These are phyloP conservation scores for Ogataea allantospora DNA, from an alignment of 805 yeast species.

Conservation along the genomic window DNA sequence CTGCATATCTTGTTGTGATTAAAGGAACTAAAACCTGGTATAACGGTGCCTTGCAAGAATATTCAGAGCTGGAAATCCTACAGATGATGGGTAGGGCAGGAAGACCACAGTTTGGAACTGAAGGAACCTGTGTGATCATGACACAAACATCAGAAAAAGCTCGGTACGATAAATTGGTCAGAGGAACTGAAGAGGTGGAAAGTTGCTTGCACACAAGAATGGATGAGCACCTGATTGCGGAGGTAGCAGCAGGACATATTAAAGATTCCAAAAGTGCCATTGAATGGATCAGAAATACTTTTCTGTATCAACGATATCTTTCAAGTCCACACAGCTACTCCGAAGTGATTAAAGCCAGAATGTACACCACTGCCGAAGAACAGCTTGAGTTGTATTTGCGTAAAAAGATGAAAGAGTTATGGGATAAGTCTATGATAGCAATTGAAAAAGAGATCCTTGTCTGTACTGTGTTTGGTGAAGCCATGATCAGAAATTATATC, in stretches of 20 bases:
- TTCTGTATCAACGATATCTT: conserved; percentile 43
- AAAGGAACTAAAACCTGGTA: conserved; percentile 65
- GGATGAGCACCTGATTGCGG: conserved; percentile 43
- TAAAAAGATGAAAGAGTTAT: conserved; percentile 1
- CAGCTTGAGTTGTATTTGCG: neutral
- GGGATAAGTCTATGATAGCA: neutral
- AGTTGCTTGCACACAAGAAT: conserved; percentile 43
- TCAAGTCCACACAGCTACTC: conserved; percentile 4
- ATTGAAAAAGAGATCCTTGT: neutral
- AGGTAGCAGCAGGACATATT: conserved; percentile 42
- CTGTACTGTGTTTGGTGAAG: conserved; percentile 43
- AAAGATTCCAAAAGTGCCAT: conserved; percentile 37
- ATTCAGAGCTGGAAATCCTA: conserved; percentile 51
- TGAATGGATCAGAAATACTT: conserved; percentile 49
- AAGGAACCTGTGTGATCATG: conserved; percentile 49
- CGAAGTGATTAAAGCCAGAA: neutral
- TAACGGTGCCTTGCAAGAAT: conserved; percentile 45
- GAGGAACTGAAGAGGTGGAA: conserved; percentile 45
- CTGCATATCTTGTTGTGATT: conserved; percentile 58
- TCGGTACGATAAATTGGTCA: conserved; percentile 41
- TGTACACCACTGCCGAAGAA: neutral
- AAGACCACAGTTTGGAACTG: conserved; percentile 54
- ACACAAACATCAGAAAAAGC: conserved; percentile 37
- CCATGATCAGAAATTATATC: conserved; percentile 51
- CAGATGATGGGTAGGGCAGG: conserved; percentile 72